phyloP scores from a whole-genome alignment of 768 basidiomycete genomes.

The Pleurotus salmoneostramineus region DNA sequence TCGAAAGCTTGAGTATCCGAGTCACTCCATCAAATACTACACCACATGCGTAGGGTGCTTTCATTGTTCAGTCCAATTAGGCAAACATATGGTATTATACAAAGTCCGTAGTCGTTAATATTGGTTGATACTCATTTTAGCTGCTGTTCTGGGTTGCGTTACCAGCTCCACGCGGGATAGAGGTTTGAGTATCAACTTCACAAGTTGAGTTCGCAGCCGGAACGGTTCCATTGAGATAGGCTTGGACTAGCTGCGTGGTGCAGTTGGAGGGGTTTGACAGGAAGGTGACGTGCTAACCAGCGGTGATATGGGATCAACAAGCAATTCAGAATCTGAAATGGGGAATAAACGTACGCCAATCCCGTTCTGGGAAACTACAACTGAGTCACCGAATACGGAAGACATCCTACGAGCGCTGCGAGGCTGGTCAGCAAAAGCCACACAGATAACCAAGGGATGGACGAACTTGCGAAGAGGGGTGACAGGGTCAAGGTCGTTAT shows the following conservation, averaged over 20 bases:
- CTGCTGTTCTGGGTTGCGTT: neutral
- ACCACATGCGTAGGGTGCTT: too few relatives aligned
- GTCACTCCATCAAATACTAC: too few relatives aligned
- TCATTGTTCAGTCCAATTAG: too few relatives aligned
- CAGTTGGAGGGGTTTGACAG: constrained; percentile 17
- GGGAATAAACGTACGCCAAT: constrained; percentile 26
- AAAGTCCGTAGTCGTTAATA: too few relatives aligned
- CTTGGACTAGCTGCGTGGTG: constrained; percentile 23
- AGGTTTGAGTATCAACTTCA: neutral
- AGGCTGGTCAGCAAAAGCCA: neutral
- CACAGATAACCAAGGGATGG: neutral
- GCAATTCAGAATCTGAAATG: neutral
- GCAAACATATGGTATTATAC: too few relatives aligned
- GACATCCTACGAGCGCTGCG: constrained; percentile 36
- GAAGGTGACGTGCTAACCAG: constrained; percentile 13
- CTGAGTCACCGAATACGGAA: constrained; percentile 27
- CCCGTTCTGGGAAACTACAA: constrained; percentile 38
- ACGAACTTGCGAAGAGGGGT: constrained; percentile 11
- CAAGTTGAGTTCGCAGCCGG: constrained; percentile 17
- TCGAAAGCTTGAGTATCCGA: too few relatives aligned
- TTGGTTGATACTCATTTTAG: neutral
- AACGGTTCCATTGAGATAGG: constrained; percentile 38
- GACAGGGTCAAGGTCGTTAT: constrained; percentile 26
- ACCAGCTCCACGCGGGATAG: neutral
- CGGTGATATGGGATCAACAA: neutral